These are phyloP conservation scores for Adiantum capillusveneris DNA, from an alignment of 75 land plant species.

Conservation along the genomic window DNA sequence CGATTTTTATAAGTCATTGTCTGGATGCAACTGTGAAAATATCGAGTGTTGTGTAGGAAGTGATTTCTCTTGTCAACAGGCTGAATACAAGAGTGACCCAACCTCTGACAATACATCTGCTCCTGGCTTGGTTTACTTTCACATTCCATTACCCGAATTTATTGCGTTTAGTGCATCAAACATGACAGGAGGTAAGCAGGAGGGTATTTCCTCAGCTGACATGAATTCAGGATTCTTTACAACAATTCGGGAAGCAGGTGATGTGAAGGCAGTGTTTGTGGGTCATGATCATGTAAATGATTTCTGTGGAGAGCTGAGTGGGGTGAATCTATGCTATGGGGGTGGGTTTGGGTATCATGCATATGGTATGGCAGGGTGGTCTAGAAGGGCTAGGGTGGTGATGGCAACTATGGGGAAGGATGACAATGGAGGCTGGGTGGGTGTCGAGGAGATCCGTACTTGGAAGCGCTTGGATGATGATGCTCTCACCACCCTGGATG, in stretches of 20 bases:
- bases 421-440: slow-evolving; percentile 41
- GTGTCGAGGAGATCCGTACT: slow-evolving; percentile 54
- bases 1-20: too few relatives aligned
- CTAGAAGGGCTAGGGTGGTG: slow-evolving; percentile 74
- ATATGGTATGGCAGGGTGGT: slow-evolving; percentile 88
- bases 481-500: slow-evolving; percentile 41
- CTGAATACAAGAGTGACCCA: slow-evolving; percentile 38
- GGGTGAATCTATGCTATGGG: slow-evolving; percentile 70
- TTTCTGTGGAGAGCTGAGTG: slow-evolving; percentile 69
- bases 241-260: slow-evolving; percentile 65
- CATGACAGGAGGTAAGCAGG: slow-evolving; percentile 64
- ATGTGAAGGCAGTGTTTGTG: slow-evolving; percentile 83
- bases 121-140: slow-evolving; percentile 80
- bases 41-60: too few relatives aligned
- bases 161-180: slow-evolving; percentile 33
- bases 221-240: slow-evolving; percentile 84
- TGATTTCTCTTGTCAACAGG: slow-evolving; percentile 4
- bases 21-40: too few relatives aligned
- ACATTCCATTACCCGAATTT: slow-evolving; percentile 85
- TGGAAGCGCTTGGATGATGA: slow-evolving; percentile 90
- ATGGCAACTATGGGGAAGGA: slow-evolving; percentile 47
- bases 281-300: slow-evolving; percentile 97
- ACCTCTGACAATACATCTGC: slow-evolving; percentile 41
- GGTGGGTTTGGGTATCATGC: slow-evolving; percentile 98
- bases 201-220: slow-evolving; percentile 49